These are phyloP conservation scores for Symbiodinium natans DNA, from an alignment of 73 alveolate species.

Conservation along the genomic window DNA sequence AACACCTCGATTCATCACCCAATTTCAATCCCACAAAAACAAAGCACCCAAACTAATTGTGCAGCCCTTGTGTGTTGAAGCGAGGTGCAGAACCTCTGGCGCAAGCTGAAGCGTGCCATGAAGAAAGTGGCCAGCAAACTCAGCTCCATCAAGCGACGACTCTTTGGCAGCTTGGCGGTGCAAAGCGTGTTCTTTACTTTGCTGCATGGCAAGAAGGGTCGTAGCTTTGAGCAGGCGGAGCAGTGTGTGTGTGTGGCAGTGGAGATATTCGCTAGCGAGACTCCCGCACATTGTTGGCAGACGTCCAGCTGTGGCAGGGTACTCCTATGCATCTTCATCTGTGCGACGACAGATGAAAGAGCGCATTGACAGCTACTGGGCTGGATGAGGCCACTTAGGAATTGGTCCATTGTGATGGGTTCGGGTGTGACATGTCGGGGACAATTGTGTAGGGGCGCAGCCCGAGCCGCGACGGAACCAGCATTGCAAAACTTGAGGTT, in stretches of 20 bases:
- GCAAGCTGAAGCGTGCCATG: slow-evolving; percentile 14
- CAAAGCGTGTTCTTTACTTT: neutral
- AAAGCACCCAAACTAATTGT: no score
- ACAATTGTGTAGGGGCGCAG: no score
- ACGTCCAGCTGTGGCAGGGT: neutral
- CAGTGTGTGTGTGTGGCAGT: no score
- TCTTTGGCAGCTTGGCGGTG: slow-evolving; percentile 19
- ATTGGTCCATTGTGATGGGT: no score
- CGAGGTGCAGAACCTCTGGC: slow-evolving; percentile 44
- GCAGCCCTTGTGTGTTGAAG: no score
- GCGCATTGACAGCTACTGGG: slow-evolving; percentile 38
- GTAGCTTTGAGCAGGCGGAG: no score
- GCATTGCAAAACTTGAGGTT: neutral
- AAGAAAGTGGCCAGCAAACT: slow-evolving; percentile 2
- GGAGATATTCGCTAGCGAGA: neutral
- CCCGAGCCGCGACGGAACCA: no score
- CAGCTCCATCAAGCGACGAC: neutral
- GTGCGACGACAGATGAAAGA: slow-evolving; percentile 26
- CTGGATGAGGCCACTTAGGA: no score
- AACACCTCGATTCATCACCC: no score
- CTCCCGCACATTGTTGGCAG: neutral
- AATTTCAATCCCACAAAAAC: no score
- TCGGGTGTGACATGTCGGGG: no score
- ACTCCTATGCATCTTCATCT: slow-evolving; percentile 17
- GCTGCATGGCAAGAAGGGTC: neutral